Base-by-base conservation (phyloP, 441 rosid genomes). In the Brassica balearica region DNA sequence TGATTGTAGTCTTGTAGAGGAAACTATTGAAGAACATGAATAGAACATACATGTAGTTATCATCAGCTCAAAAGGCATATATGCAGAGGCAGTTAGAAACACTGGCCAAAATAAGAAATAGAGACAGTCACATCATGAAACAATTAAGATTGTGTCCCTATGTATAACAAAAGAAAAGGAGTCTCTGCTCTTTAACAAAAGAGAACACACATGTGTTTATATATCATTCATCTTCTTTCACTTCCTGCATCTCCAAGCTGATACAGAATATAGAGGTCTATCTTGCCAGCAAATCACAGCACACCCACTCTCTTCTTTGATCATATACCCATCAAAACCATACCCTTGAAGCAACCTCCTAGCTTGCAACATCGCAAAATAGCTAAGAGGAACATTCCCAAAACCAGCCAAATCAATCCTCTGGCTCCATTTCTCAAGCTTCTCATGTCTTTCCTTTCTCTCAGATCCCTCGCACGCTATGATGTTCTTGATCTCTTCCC, bases 401-500 rank as follows among this genome's bases (percentile, higher is more conserved):
- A 95, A 95, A 59, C 99, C 95, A 2, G 96, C 87, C 69, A 90
- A 72, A 64, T 92, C 97, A 0, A 95, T 88, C 81, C 99, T 85
- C 71, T 88, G 78, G 64, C 85, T 84, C 99, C 99, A 95, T 77
- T 92, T 95, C 80, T 93, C 99, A 0, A 95, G 88, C 83, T 88
- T 93, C 84, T 94, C 98, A 6, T 94, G 98, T 76, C 98, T 92
- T 81, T 90, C 94, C 73, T 83, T 94, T 74, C 99, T 88, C 75
- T 95, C 94, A 0, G 36, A 55, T 46, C 99, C 98, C 68, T 93
- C 98, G 5, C 97, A 88, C 1, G 99, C 92, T 75, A 95, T 88
- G 58, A 95, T 91, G 77, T 92, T 95, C 87, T 93, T 93, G 51
- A 93, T 93, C 82, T 95, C 98, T 84, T 93, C 92, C 4, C 99